Base-by-base conservation (phyloP, 257 asterid species). In the Solanum tarapatanum region DNA sequence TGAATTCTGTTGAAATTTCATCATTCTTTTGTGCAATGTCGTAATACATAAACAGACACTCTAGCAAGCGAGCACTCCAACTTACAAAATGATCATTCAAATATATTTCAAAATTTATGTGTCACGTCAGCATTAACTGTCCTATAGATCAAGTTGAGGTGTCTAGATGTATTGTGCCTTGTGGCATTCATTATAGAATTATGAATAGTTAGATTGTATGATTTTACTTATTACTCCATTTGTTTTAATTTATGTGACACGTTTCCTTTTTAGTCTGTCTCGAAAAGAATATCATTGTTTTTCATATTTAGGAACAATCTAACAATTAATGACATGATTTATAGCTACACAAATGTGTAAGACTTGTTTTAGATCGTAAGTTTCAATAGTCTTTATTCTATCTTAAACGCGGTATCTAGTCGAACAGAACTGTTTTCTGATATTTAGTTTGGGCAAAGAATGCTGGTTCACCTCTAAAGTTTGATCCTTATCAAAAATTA, bases 51-150 rank as follows among this genome's bases (percentile, higher is more conserved):
- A 64, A n/a, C 4, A 64, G 16, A 64, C 8, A 60, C 68, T 21
- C 68, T 23, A 21, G 11, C 26, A 60, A 60, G 26, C 6, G 2
- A 8, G 0, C 26, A 58, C 72, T 64, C 72, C 7, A n/a, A 4
- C 16, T n/a, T n/a, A n/a, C 32, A 64, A 21, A 10, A n/a, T 64
- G 14, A n/a, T n/a, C 17, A n/a, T 64, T 0, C 8, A n/a, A n/a
- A 64, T 64, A 10, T 0, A 55, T 24, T 58, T 24, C 16, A 62
- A 62, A 62, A 62, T 62, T 62, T 62, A 62, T 62, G 30, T 23
- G 30, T 0, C 17, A 12, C 17, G 6, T 43, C 17, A 43, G 16
- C 16, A 43, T 35, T 35, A 35, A 35, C 37, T 35, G 37, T 35
- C 37, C 37, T 0, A 0, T 0, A 35, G 36, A 35, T 35, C 36